Base-by-base conservation (phyloP, 805 yeast species). In the Saturnispora hagleri region DNA sequence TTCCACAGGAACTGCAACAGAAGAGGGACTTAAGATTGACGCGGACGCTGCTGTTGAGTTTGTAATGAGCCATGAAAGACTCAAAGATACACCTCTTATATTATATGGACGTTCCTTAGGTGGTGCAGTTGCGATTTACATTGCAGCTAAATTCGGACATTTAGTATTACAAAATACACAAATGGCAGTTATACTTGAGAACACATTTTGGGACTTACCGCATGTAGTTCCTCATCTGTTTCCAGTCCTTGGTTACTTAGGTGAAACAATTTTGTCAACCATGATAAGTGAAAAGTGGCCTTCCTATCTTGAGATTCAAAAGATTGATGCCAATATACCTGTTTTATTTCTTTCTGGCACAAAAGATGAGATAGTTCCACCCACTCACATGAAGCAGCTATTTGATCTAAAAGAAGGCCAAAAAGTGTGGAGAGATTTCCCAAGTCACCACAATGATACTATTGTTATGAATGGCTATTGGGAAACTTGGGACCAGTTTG, bases 21-120 rank as follows among this genome's bases (percentile, higher is more conserved):
- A 91, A 66, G 52, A 50, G 2, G 98, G 98, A 0, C 69, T 91
- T 57, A 90, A 90, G 63, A 62, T 74, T 1, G 99, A 91, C 62
- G 93, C 95, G 1, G 84, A 82, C 56, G 73, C 89, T 0, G 82
- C 84, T 2, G 72, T 87, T 71, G 67, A 76, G 18, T 84, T 73
- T 59, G 62, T 91, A n/a, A 50, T 61, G 1, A 66, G 71, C 1
- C 84, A 86, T 59, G 69, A 70, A 12, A 82, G 76, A 55, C 73
- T 82, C 51, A 68, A 71, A 47, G 65, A 72, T 47, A 73, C 84
- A 1, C 69, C 81, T 8, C 55, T 90, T 2, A 69, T 88, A 0
- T 71, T 89, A 9, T 89, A 89, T 63, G 98, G 98, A 2, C 74
- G 97, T 47, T 87, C 96, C 9, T 70, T 91, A 12, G 99, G 99